Percentiles rank a stretch among this genome's conserved stretches.
These are phyloP conservation scores for Hypocreales sp. DNA, from an alignment of 2,329 filamentous ascomycete species.

Conservation along the genomic window DNA sequence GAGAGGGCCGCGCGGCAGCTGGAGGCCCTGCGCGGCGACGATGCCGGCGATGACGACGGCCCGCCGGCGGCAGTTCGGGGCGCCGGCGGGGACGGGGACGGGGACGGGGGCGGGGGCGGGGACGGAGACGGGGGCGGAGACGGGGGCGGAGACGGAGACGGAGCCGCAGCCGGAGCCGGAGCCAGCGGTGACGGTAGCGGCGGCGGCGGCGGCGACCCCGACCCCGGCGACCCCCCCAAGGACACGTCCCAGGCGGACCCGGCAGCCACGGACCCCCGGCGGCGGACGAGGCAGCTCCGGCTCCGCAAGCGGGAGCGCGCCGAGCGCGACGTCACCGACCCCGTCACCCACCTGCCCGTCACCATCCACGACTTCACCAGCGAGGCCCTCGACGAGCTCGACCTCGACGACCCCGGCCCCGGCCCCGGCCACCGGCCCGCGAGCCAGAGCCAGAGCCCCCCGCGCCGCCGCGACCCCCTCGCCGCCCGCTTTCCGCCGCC, in stretches of 20 bases:
- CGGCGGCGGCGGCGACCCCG: neutral
- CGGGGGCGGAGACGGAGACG: constrained; percentile 6
- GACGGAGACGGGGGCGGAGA: constrained; percentile 11
- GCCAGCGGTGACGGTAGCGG: too few relatives aligned
- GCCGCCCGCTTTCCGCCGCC: constrained; percentile 30
- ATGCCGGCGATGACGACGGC: constrained; percentile 7
- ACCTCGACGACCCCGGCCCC: constrained; percentile 14
- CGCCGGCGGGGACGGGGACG: too few relatives aligned
- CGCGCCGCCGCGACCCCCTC: constrained; percentile 24
- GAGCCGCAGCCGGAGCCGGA: too few relatives aligned
- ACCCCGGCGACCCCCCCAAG: constrained; percentile 7
- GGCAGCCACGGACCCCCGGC: constrained; percentile 23
- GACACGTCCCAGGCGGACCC: constrained; percentile 21
- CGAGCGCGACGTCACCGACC: constrained; percentile 54
- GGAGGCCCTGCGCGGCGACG: constrained; percentile 17
- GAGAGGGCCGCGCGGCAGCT: constrained; percentile 27
- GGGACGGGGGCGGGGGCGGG: too few relatives aligned
- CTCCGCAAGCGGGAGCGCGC: constrained; percentile 25
- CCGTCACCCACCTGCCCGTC: constrained; percentile 55
- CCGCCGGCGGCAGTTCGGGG: too few relatives aligned
- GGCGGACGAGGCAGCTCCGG: constrained; percentile 33
- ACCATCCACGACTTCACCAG: constrained; percentile 53
- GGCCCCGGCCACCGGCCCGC: constrained; percentile 20
- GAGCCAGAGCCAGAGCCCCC: constrained; percentile 17
- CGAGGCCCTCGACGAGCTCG: constrained; percentile 33